Conservation (phyloP, 2,329 filamentous ascomycete species). For the Colletotrichum paranaense region DNA sequence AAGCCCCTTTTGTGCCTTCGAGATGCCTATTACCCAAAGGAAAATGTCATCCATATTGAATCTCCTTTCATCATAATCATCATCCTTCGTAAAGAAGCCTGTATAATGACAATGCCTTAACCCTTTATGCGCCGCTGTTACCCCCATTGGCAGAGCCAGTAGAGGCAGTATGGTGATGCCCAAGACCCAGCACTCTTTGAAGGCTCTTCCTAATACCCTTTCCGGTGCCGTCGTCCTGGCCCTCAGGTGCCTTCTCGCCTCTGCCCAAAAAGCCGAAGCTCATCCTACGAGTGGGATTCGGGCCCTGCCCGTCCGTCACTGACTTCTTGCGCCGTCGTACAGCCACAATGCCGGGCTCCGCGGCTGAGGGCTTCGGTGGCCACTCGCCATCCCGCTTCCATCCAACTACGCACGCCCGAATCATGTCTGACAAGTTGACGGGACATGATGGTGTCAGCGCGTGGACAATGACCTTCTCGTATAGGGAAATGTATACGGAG, state of each 20-base stretch:
- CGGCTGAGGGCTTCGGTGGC: constrained; percentile 74
- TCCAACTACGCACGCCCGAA: constrained; percentile 83
- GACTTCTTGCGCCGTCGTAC: constrained; percentile 54
- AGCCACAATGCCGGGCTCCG: constrained; percentile 54
- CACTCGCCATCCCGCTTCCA: constrained; percentile 96
- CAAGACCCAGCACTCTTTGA: constrained; percentile 58
- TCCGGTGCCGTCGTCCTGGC: constrained; percentile 45
- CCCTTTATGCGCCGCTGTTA: neutral
- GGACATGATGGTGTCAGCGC: constrained; percentile 86
- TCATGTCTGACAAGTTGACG: constrained; percentile 86
- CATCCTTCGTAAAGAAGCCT: neutral
- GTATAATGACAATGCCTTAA: constrained; percentile 3
- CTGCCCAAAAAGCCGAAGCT: constrained; percentile 60
- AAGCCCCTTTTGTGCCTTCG: neutral
- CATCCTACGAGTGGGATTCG: constrained; percentile 53
- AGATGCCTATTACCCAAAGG: neutral
- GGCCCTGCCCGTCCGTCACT: constrained; percentile 31
- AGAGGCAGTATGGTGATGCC: constrained; percentile 35
- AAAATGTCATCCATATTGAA: neutral
- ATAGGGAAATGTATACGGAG: constrained; percentile 82
- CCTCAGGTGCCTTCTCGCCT: constrained; percentile 45
- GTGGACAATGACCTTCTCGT: constrained; percentile 88
- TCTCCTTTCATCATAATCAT: constrained; percentile 14
- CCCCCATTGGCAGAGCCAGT: constrained; percentile 8
- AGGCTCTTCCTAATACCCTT: constrained; percentile 59